These are phyloP conservation scores for Colletotrichum sp. DNA, from an alignment of 2,329 filamentous ascomycete genomes.

Conservation along the genomic window DNA sequence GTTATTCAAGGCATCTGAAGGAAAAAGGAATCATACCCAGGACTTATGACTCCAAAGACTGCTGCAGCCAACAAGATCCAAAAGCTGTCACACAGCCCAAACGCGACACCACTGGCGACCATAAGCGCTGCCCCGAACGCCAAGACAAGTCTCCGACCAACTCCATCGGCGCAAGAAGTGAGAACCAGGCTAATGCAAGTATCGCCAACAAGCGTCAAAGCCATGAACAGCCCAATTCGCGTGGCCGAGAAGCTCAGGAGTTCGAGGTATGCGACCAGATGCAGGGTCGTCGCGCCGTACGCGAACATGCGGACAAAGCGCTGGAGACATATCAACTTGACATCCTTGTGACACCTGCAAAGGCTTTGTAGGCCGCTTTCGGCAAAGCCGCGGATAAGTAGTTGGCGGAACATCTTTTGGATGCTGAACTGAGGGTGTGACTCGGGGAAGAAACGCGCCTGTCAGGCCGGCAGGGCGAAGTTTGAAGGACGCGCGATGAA, in stretches of 20 bases:
- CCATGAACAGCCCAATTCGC: not conserved
- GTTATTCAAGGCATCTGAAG: not conserved
- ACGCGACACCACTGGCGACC: not conserved
- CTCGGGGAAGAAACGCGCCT: not conserved
- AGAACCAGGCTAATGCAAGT: not conserved
- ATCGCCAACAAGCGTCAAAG: not conserved
- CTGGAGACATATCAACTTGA: not conserved
- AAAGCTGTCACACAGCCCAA: not conserved
- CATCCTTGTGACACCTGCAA: not conserved
- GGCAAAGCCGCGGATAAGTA: not conserved
- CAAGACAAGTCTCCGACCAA: not conserved
- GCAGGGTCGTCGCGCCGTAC: not conserved
- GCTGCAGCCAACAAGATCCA: not conserved
- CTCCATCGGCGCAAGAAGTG: not conserved
- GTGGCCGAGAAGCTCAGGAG: not conserved
- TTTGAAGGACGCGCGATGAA: not conserved
- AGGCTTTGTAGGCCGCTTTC: not conserved
- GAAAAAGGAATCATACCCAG: not conserved
- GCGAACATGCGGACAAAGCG: not conserved
- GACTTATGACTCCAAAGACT: not conserved
- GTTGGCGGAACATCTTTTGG: not conserved
- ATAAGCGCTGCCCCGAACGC: not conserved
- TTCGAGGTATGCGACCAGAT: not conserved
- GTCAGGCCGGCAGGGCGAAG: not conserved
- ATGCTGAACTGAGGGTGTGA: accelerated